Evolutionary conservation across 768 basidiomycete species (phyloP).

Genomic region (Auricularia sp.): DNA sequence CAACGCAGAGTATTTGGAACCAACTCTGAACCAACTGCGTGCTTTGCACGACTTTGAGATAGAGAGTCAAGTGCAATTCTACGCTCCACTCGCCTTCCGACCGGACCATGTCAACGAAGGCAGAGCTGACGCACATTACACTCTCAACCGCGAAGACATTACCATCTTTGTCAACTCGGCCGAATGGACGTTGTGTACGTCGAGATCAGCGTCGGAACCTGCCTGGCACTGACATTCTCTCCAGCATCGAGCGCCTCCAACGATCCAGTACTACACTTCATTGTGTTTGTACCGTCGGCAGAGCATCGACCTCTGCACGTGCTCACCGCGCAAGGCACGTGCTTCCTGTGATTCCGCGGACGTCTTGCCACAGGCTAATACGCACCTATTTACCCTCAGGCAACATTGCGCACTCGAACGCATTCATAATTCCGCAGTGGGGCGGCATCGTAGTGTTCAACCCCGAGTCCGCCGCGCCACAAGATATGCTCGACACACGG

Average conservation of each 20-base stretch:
- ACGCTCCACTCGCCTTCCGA: conserved; percentile 79
- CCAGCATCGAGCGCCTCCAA: conserved; percentile 86
- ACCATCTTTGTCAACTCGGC: conserved; percentile 94
- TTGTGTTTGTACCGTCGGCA: conserved; percentile 75
- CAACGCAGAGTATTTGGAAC: conserved; percentile 53
- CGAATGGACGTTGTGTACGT: conserved; percentile 83
- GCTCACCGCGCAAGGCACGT: conserved; percentile 39
- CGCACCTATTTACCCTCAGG: conserved; percentile 26
- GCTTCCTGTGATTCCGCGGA: too few species aligned
- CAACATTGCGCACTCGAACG: conserved; percentile 35
- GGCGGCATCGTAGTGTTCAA: conserved; percentile 80
- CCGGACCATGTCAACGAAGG: conserved; percentile 31
- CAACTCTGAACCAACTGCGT: conserved; percentile 48
- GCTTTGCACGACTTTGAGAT: conserved; percentile 82
- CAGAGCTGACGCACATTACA: conserved; percentile 31
- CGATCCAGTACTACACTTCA: conserved; percentile 88
- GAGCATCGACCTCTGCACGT: conserved; percentile 62
- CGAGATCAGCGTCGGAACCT: neutral
- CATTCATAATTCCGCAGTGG: conserved; percentile 91
- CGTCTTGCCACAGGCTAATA: neutral
- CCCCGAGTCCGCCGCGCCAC: conserved; percentile 23
- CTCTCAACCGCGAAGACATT: conserved; percentile 69
- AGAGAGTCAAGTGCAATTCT: conserved; percentile 89
- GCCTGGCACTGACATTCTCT: conserved; percentile 5
- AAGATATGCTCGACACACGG: conserved; percentile 15